These are phyloP conservation scores for Ochetophila trinervis DNA, from an alignment of 306 rosid genomes.

Conservation along the genomic window DNA sequence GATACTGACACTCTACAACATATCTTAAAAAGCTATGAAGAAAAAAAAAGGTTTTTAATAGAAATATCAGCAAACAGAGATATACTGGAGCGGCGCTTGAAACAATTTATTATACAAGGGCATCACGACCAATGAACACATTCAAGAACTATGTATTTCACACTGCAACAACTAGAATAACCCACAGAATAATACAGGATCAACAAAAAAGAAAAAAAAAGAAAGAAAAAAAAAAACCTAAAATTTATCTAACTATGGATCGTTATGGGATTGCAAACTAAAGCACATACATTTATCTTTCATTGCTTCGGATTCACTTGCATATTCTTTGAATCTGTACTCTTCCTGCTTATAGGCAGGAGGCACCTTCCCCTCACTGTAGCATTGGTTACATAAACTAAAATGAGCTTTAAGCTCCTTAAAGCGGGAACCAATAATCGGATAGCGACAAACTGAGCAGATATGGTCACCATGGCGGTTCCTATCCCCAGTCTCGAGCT, in stretches of 20 bases:
- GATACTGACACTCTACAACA: neutral
- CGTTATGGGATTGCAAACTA: conserved; percentile 56
- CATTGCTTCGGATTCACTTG: conserved; percentile 68
- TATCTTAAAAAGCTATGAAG: conserved; percentile 6
- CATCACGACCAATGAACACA: conserved; percentile 38
- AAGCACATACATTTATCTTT: conserved; percentile 91
- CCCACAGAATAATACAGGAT: conserved; percentile 40
- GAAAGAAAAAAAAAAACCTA: conserved; percentile 27
- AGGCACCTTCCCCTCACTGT: conserved; percentile 98
- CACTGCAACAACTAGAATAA: conserved; percentile 52
- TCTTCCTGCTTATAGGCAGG: conserved; percentile 85
- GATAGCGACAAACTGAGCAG: conserved; percentile 88
- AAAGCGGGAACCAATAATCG: conserved; percentile 80
- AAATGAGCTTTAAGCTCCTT: conserved; percentile 85
- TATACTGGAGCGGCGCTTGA: conserved; percentile 27
- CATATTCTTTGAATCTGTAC: conserved; percentile 87
- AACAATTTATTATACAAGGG: conserved; percentile 55
- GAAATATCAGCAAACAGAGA: conserved; percentile 30
- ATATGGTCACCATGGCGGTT: conserved; percentile 77
- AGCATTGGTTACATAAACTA: conserved; percentile 90
- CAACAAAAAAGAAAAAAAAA: conserved; percentile 9
- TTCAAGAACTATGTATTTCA: conserved; percentile 53
- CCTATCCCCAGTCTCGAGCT: conserved; percentile 90
- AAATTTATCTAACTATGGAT: conserved; percentile 44
- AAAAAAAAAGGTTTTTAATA: conserved; percentile 25